phyloP scores from a whole-genome alignment of 164 flowering plant species.

The Dillenia suffruticosa region DNA sequence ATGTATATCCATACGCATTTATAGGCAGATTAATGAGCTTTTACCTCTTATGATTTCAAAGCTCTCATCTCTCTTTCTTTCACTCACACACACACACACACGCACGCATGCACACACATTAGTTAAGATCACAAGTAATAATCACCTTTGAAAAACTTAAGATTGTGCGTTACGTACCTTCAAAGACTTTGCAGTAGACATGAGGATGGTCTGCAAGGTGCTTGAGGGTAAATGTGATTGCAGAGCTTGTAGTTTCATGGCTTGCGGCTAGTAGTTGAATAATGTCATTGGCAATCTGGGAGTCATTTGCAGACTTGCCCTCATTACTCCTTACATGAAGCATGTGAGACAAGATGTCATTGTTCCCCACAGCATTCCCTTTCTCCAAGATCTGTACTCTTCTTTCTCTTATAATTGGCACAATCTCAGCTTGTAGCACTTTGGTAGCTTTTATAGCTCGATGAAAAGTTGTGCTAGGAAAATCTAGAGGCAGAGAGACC shows the following conservation, averaged over 20 bases:
- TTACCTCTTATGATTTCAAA: no score
- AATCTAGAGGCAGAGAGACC: slow-evolving; percentile 4
- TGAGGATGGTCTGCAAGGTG: slow-evolving; percentile 14
- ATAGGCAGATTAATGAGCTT: no score
- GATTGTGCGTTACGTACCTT: background rate
- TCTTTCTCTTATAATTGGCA: slow-evolving; percentile 6
- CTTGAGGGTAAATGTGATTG: slow-evolving; percentile 9
- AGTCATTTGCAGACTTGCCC: slow-evolving; percentile 3
- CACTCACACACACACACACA: no score
- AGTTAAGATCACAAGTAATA: no score
- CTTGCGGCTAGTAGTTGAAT: slow-evolving; percentile 8
- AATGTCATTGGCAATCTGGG: slow-evolving; percentile 1
- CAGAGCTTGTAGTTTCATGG: slow-evolving; percentile 8
- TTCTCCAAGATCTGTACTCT: slow-evolving; percentile 1
- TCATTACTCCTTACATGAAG: background rate
- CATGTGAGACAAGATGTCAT: slow-evolving; percentile 10
- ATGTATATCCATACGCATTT: no score
- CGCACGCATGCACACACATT: no score
- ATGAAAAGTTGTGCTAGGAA: slow-evolving; percentile 9
- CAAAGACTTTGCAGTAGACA: background rate
- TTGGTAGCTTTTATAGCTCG: slow-evolving; percentile 9
- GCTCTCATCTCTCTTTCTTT: no score
- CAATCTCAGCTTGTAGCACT: background rate
- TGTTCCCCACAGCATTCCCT: background rate
- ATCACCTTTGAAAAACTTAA: no score